Evolutionary conservation across 768 basidiomycete species (phyloP), one percentile per base, ranked within the genome.

Genomic region (Naganishia vaughanmartiniae): DNA sequence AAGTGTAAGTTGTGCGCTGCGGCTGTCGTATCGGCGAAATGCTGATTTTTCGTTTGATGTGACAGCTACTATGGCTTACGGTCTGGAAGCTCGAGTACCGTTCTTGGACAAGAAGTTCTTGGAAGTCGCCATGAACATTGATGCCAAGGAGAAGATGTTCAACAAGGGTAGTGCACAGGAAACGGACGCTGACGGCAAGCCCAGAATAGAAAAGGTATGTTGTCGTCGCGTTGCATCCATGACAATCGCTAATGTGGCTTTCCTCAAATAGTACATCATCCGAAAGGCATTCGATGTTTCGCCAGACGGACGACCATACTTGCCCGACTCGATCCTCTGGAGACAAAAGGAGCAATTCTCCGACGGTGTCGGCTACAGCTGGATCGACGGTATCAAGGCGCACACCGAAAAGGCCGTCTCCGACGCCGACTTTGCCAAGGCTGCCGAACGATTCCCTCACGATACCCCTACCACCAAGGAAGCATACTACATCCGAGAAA

Each of bases 271-370:
- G 91, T 98, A 98, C 82, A 90, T 98, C 70, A 83, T 98, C 73
- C 88, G 95, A 68, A 97, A 95, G 83, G 94, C 95, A 1, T 98
- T 98, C 81, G 95, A 98, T 80, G 87, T 87, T 75, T 82, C 89
- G 4, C 89, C 90, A 0, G 89, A 89, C 63, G 83, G 84, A 28
- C 76, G 92, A 89, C 89, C 92, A 1, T 99, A 98, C 83, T 87
- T 99, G 65, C 96, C 96, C 15, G 86, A 86, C 69, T 91, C 90
- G 19, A 97, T 99, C 76, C 85, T 99, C 51, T 99, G 96, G 96
- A 87, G 96, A 69, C 96, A 99, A 81, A 99, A 99, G 81, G 96
- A 99, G 83, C 94, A 98, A 77, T 99, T 99, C 84, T 97, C 94
- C 1, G 96, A 99, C 77, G 96, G 96, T 66, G 93, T 96, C 67